Percentiles rank a stretch among this genome's conserved stretches.
Evolutionary conservation across 805 yeast genomes (phyloP).

Genomic region (Cyberlindnera bimundalis): DNA sequence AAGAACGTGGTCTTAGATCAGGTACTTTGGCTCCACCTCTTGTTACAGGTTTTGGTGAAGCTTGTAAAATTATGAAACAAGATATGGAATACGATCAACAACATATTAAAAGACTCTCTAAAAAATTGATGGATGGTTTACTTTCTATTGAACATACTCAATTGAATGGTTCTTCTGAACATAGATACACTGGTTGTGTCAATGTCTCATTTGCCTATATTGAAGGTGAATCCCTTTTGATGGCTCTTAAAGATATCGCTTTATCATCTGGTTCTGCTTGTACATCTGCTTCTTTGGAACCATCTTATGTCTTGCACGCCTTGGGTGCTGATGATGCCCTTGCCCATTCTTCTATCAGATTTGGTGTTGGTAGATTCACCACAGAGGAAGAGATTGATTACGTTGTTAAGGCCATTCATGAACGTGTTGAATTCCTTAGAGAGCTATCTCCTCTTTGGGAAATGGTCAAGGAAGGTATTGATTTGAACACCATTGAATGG

Average conservation of each 20-base stretch:
- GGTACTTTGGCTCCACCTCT: constrained; percentile 98
- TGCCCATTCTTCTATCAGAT: constrained; percentile 97
- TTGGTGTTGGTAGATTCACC: constrained; percentile 95
- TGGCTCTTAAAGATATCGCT: constrained; percentile 98
- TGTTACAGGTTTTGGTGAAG: constrained; percentile 96
- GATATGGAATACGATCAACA: constrained; percentile 73
- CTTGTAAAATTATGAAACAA: constrained; percentile 74
- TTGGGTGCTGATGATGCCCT: constrained; percentile 97
- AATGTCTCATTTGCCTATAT: constrained; percentile 95
- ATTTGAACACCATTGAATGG: constrained; percentile 92
- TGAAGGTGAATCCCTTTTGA: constrained; percentile 94
- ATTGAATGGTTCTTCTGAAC: constrained; percentile 76
- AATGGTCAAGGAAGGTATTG: constrained; percentile 98
- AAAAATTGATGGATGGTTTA: constrained; percentile 68
- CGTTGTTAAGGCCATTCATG: constrained; percentile 82
- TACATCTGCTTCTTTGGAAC: constrained; percentile 97
- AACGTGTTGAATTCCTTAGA: constrained; percentile 87
- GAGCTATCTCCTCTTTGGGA: constrained; percentile 97
- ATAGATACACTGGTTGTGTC: constrained; percentile 89
- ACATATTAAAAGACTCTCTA: constrained; percentile 69
- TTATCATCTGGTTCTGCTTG: constrained; percentile 96
- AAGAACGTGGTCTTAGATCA: constrained; percentile 95
- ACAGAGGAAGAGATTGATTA: constrained; percentile 95
- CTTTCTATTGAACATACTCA: constrained; percentile 84
- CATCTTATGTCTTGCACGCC: constrained; percentile 94